Percentiles rank a stretch among this genome's conserved stretches.
These are phyloP conservation scores for Quercus alba DNA, from an alignment of 306 rosid species.

Conservation along the genomic window DNA sequence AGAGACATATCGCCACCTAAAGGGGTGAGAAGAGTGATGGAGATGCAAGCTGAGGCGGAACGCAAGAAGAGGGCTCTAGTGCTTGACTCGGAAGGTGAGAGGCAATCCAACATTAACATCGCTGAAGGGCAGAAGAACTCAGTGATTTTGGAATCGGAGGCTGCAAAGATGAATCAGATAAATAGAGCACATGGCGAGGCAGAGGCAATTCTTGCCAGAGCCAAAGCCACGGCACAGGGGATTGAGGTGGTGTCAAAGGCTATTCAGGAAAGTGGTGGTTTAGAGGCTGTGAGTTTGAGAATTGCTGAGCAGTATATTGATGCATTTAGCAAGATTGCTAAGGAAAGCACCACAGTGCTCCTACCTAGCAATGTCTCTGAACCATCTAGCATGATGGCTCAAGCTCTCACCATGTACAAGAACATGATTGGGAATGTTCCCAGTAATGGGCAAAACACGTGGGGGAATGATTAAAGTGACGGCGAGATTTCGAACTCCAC, in stretches of 20 bases:
- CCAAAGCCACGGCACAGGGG: no score
- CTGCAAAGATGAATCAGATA: conserved; percentile 73
- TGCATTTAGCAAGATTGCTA: no score
- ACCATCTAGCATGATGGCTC: no score
- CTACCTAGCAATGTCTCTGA: no score
- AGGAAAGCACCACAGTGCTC: no score
- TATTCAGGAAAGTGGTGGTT: no score
- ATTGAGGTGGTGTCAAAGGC: no score
- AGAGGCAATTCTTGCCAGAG: no score
- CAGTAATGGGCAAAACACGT: no score
- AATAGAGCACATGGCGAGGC: conserved; percentile 62
- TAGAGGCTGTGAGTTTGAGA: background rate
- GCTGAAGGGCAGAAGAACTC: conserved; percentile 84
- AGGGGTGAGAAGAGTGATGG: conserved; percentile 92
- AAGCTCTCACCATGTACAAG: background rate
- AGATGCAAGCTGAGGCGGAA: conserved; percentile 99
- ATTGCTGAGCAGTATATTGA: background rate
- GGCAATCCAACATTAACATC: conserved; percentile 74
- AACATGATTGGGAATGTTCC: background rate
- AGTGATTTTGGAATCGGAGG: conserved; percentile 84
- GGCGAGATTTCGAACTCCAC: background rate
- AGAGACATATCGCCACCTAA: conserved; percentile 97
- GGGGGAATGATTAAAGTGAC: no score
- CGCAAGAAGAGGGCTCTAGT: conserved; percentile 91
- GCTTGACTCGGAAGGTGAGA: conserved; percentile 97